These are phyloP conservation scores for Phallus indusiatus DNA, from an alignment of 768 basidiomycete genomes.

Conservation along the genomic window DNA sequence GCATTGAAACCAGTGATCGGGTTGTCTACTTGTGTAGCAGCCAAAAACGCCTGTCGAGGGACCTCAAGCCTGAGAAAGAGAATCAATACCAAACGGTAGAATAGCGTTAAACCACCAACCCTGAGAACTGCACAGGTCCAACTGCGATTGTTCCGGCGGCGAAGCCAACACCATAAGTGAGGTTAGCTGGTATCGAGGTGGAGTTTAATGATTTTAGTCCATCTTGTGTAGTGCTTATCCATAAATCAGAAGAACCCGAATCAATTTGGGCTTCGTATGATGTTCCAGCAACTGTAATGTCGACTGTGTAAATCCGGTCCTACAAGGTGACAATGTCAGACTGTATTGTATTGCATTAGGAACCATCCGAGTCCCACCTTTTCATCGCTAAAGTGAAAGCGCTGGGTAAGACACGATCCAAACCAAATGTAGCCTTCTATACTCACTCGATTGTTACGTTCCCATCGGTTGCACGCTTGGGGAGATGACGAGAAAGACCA, in stretches of 20 bases:
- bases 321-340: too few species aligned
- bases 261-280: conserved; percentile 66
- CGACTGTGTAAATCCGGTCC: conserved; percentile 71
- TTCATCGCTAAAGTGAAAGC: not conserved
- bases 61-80: conserved; percentile 41
- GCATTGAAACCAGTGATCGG: conserved; percentile 67
- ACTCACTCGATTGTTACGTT: not conserved
- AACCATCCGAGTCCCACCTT: not conserved
- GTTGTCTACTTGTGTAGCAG: conserved; percentile 53
- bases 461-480: not conserved
- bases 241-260: conserved; percentile 79
- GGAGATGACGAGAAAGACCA: too few species aligned
- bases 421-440: not conserved
- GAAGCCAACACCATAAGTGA: conserved; percentile 66
- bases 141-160: conserved; percentile 56
- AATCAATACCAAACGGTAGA: conserved; percentile 1
- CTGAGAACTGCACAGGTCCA: conserved; percentile 58
- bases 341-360: too few species aligned
- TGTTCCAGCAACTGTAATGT: conserved; percentile 32
- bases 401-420: too few species aligned
- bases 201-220: not conserved
- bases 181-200: conserved; percentile 38
- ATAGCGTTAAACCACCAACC: conserved; percentile 33
- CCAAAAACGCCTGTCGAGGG: conserved; percentile 62
- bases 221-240: conserved; percentile 32